Percentiles rank a stretch among this genome's conserved stretches.
Conservation (phyloP, 768 basidiomycete genomes). For the Russula sp. region DNA sequence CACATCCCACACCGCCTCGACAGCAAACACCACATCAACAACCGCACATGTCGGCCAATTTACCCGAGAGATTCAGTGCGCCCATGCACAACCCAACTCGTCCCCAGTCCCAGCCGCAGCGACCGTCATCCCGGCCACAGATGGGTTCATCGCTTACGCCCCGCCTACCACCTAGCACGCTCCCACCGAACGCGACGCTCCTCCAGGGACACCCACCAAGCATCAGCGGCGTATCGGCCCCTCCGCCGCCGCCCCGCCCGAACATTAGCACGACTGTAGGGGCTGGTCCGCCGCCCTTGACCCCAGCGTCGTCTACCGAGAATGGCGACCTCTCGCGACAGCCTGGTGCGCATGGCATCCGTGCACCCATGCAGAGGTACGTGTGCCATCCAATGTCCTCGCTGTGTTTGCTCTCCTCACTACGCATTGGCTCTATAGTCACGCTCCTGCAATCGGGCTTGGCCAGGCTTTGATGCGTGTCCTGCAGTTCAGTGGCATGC, state of each 20-base stretch:
- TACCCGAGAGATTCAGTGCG: conserved; percentile 2
- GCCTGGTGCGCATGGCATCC: conserved; percentile 8
- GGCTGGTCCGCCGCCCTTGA: conserved; percentile 10
- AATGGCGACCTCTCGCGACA: conserved; percentile 18
- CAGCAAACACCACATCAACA: conserved; percentile 22
- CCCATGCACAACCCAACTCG: conserved; percentile 28
- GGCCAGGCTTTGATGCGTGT: conserved; percentile 64
- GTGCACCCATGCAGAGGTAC: conserved; percentile 9
- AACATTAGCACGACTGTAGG: neutral
- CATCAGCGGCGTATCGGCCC: conserved; percentile 11
- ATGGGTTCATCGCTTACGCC: conserved; percentile 45
- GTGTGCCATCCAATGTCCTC: neutral
- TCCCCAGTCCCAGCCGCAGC: conserved; percentile 26
- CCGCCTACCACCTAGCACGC: conserved; percentile 34
- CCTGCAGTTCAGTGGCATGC: conserved; percentile 62
- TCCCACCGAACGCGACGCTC: conserved; percentile 29
- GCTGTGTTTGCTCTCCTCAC: neutral
- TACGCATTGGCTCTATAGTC: neutral
- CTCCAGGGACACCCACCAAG: conserved; percentile 24
- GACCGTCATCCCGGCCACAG: conserved; percentile 38
- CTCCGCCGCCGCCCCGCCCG: conserved; percentile 16
- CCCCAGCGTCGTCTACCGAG: conserved; percentile 14
- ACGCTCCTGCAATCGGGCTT: conserved; percentile 33
- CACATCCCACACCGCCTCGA: conserved; percentile 17
- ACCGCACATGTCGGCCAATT: conserved; percentile 17